phyloP scores from a whole-genome alignment of 441 rosid genomes.

The Omphalea diandra region DNA sequence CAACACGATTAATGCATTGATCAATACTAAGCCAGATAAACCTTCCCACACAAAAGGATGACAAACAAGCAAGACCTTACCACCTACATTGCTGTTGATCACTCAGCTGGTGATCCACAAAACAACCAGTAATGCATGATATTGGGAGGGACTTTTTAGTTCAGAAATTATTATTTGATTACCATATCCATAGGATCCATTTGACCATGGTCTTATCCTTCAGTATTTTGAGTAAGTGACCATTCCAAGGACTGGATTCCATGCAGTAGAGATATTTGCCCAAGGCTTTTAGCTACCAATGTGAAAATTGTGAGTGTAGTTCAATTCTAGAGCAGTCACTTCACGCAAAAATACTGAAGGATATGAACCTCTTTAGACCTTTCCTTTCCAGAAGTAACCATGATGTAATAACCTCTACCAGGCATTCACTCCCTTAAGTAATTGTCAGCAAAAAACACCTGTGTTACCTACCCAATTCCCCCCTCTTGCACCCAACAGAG shows the following conservation, averaged over 20 bases:
- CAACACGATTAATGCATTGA: slow-evolving; percentile 6
- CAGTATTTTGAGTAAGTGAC: neutral
- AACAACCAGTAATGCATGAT: neutral
- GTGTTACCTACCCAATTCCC: no score
- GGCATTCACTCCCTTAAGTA: no score
- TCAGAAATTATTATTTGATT: neutral
- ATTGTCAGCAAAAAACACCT: no score
- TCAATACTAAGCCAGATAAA: slow-evolving; percentile 5
- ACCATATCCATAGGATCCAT: neutral
- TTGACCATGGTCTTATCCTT: neutral
- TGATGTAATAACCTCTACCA: no score
- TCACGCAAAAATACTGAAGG: neutral
- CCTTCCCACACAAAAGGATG: slow-evolving; percentile 25
- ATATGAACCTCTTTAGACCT: neutral
- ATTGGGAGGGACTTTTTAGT: neutral
- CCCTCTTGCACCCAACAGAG: no score
- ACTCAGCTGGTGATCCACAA: neutral
- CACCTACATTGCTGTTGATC: neutral
- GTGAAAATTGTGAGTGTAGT: neutral
- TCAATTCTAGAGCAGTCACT: neutral
- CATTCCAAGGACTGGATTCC: neutral
- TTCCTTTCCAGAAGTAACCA: no score
- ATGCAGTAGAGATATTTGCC: neutral
- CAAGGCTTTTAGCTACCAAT: neutral
- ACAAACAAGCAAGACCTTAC: slow-evolving; percentile 11